A percentile compares a stretch with the other conserved stretches of the same genome.
Evolutionary conservation across 345 rosid genomes (phyloP).

Genomic region (Eucalyptus viminalis): DNA sequence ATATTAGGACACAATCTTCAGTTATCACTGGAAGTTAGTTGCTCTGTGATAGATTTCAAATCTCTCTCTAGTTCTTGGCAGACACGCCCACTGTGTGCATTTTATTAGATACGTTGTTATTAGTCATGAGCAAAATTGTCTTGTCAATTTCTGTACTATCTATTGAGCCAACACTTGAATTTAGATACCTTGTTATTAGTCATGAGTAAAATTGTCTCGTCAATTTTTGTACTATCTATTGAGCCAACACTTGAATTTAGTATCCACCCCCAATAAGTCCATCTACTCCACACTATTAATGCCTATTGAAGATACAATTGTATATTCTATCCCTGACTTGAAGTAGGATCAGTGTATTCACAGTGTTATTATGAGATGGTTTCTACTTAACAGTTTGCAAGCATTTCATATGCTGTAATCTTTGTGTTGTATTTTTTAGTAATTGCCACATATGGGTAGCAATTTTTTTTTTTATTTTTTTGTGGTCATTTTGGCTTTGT

Average conservation of each 20-base stretch:
- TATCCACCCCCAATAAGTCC: background rate
- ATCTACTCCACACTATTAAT: background rate
- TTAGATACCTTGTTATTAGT: background rate
- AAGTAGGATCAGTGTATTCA: background rate
- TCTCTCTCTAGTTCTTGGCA: background rate
- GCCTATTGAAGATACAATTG: background rate
- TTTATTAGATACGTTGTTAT: background rate
- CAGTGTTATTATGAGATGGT: background rate
- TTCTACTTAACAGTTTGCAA: background rate
- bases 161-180: background rate
- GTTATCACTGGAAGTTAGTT: background rate
- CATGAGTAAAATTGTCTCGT: background rate
- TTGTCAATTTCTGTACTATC: background rate
- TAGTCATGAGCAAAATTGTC: background rate
- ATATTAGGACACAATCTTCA: background rate
- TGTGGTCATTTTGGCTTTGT: background rate
- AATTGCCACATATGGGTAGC: background rate
- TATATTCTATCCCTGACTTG: background rate
- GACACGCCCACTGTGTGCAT: background rate
- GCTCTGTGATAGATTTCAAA: background rate
- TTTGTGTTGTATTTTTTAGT: background rate
- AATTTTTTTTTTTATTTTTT: background rate
- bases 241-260: background rate
- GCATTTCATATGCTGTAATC: background rate
- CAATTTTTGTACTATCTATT: background rate